Evolutionary conservation across 805 yeast species (phyloP).

Genomic region (Saccharomycopsis guyanensis): DNA sequence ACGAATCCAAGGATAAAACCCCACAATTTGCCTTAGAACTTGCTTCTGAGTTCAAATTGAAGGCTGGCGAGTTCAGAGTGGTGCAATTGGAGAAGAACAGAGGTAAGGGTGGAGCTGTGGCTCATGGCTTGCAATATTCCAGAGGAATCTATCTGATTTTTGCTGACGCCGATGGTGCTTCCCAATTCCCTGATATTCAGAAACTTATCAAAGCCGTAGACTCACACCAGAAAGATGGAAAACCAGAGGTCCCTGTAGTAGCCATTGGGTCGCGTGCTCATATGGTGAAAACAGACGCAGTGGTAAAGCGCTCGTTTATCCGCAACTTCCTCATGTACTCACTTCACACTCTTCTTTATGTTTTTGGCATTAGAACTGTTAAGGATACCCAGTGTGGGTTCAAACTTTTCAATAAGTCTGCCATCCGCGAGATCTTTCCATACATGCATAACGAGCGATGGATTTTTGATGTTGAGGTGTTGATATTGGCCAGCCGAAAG

Average conservation of each 20-base stretch:
- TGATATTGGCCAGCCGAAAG: conserved; percentile 72
- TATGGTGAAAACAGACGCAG: conserved; percentile 93
- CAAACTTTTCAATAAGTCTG: conserved; percentile 73
- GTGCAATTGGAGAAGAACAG: conserved; percentile 66
- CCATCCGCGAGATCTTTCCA: conserved; percentile 66
- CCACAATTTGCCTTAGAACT: conserved; percentile 61
- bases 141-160: conserved; percentile 72
- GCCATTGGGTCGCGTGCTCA: conserved; percentile 95
- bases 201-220: conserved; percentile 36
- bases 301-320: conserved; percentile 83
- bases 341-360: conserved; percentile 73
- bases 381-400: conserved; percentile 98
- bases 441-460: conserved; percentile 94
- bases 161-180: conserved; percentile 98
- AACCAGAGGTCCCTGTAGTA: conserved; percentile 40
- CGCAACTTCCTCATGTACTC: conserved; percentile 92
- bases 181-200: conserved; percentile 62
- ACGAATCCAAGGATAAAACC: conserved; percentile 83
- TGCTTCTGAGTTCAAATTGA: conserved; percentile 36
- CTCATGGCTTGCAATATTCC: conserved; percentile 77
- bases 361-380: conserved; percentile 82
- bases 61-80: conserved; percentile 60
- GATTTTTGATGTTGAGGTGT: conserved; percentile 94
- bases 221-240: conserved; percentile 22
- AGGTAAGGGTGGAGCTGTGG: conserved; percentile 96